Conservation (phyloP, 306 rosid genomes). For the Senna tora region DNA sequence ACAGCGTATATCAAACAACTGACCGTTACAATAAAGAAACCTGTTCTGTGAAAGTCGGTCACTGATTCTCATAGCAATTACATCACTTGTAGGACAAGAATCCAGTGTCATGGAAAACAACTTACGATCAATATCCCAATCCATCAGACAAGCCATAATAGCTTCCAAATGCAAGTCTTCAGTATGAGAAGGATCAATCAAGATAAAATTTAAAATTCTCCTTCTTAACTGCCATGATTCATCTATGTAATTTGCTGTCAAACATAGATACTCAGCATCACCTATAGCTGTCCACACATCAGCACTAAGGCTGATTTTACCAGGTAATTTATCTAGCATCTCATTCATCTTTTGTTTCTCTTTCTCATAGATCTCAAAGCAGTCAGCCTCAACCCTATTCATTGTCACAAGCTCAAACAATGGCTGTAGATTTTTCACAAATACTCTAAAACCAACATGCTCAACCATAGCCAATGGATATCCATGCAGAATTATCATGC, state of each 20-base stretch:
- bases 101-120: constrained; percentile 88
- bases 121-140: constrained; percentile 97
- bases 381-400: constrained; percentile 86
- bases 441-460: constrained; percentile 89
- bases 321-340: constrained; percentile 90
- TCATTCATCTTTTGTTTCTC: constrained; percentile 91
- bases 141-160: constrained; percentile 83
- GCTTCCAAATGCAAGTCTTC: constrained; percentile 81
- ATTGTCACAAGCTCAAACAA: constrained; percentile 79
- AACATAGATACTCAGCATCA: constrained; percentile 72
- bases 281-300: constrained; percentile 74
- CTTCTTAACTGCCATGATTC: constrained; percentile 87
- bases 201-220: constrained; percentile 74
- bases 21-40: constrained; percentile 85
- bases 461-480: constrained; percentile 96
- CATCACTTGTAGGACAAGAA: constrained; percentile 69
- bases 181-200: constrained; percentile 77
- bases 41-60: constrained; percentile 87
- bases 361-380: constrained; percentile 80
- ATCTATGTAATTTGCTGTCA: constrained; percentile 87
- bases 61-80: constrained; percentile 60
- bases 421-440: constrained; percentile 93
- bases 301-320: constrained; percentile 84
- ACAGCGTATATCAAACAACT: constrained; percentile 84
- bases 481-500: constrained; percentile 96